These are phyloP conservation scores for Clonostachys rhizophaga DNA, from an alignment of 2,329 filamentous ascomycete species.

Conservation along the genomic window DNA sequence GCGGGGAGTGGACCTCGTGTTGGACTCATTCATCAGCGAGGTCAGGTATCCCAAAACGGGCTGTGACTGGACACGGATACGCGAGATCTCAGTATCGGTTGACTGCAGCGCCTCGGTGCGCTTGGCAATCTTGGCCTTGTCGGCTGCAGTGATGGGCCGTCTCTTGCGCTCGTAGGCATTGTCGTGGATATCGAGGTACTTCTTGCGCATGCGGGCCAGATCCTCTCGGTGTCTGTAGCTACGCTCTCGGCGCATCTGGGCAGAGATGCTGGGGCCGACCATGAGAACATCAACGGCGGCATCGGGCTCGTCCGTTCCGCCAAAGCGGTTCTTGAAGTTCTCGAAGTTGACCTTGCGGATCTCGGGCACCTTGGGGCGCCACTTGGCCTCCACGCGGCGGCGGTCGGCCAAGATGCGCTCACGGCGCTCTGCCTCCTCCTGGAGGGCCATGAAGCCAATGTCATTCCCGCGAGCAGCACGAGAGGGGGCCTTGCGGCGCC, in stretches of 20 bases:
- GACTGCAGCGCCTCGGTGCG: conserved; percentile 11
- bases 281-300: conserved; percentile 34
- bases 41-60: conserved; percentile 31
- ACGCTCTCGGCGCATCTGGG: conserved; percentile 31
- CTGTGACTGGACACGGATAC: conserved; percentile 34
- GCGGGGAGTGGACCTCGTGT: conserved; percentile 24
- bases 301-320: conserved; percentile 23
- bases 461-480: conserved; percentile 14
- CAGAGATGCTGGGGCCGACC: conserved; percentile 21
- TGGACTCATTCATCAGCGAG: conserved; percentile 25
- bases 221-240: conserved; percentile 26
- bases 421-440: conserved; percentile 24
- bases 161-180: conserved; percentile 6
- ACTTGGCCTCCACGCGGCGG: conserved; percentile 26
- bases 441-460: conserved; percentile 13
- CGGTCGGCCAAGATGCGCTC: conserved; percentile 26
- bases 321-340: conserved; percentile 36
- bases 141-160: no score
- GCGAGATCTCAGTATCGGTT: conserved; percentile 18
- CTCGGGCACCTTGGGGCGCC: conserved; percentile 32
- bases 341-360: conserved; percentile 35
- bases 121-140: conserved; percentile 12
- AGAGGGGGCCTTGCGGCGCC: not conserved
- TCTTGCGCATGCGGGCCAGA: conserved; percentile 20
- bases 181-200: conserved; percentile 11